Base-by-base conservation (phyloP, 1,284 basidiomycete genomes). In the Tremellales sp. region DNA sequence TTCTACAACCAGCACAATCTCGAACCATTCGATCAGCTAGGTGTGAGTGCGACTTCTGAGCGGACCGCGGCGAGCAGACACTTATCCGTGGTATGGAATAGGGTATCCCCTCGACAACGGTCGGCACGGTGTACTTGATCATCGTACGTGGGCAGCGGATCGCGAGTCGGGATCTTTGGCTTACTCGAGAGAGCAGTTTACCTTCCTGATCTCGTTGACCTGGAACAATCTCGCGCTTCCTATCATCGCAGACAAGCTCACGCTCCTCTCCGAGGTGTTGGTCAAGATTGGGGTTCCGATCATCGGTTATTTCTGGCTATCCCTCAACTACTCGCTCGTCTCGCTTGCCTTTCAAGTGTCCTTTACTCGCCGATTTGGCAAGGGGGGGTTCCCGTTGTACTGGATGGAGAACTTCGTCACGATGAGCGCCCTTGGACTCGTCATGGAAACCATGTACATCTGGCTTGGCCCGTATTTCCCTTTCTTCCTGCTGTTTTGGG, bases 401-500 rank as follows among this genome's bases (percentile, higher is more conserved):
- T 70, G 68, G 66, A 63, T 65, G 54, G 55, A 45, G 18, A 63
- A 66, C 39, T 70, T 56, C 47, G 48, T 63, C 12, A 60, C 60
- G 10, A 70, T 70, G 67, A 50, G 54, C 14, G 42, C 32, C 9
- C 45, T 68, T 16, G 67, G 67, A 1, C 58, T 65, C 38, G 60
- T 68, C 13, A 68, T 70, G 67, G 66, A 70, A 53, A 57, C 62
- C n/a, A 47, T 63, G 37, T 61, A 64, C 29, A 47, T 63, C 7
- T 53, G 61, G 47, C 40, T 59, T 13, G 66, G 66, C 4, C 61
- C 60, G 3, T 70, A 60, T 48, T 68, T 70, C 53, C 65, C 66
- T 5, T 66, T 70, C 52, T 70, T 70, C 58, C 52, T 70, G 31
- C 37, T 68, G 12, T 70, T 68, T 48, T 70, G 66, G 63, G 60